Conservation (phyloP, 441 rosid genomes). For the Populus hybrid region DNA sequence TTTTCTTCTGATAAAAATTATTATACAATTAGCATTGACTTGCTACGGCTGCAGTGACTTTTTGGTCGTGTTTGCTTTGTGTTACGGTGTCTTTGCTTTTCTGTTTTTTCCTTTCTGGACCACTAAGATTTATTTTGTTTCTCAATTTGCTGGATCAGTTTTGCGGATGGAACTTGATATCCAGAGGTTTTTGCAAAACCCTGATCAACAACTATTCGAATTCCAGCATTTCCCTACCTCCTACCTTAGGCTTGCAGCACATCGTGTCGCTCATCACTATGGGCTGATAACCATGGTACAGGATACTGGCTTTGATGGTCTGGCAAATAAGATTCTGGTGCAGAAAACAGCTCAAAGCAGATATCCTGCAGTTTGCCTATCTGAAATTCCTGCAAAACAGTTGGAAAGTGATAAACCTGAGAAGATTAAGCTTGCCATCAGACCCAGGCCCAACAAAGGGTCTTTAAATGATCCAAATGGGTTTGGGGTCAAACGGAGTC, state of each 20-base stretch:
- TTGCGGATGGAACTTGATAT: constrained; percentile 90
- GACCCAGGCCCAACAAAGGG: constrained; percentile 58
- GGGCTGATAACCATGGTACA: constrained; percentile 78
- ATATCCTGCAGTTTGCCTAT: constrained; percentile 59
- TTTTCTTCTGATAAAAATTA: neutral
- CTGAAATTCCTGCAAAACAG: constrained; percentile 70
- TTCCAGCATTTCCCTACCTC: constrained; percentile 93
- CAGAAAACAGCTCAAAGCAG: constrained; percentile 60
- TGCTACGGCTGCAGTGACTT: neutral
- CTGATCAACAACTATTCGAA: constrained; percentile 77
- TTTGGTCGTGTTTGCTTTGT: neutral
- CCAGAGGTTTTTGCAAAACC: constrained; percentile 74
- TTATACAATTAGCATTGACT: neutral
- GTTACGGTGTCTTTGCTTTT: neutral
- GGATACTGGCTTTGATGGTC: constrained; percentile 65
- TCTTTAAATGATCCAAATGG: constrained; percentile 49
- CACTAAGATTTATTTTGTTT: neutral
- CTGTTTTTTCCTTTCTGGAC: neutral
- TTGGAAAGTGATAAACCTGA: constrained; percentile 57
- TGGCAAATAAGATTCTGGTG: constrained; percentile 56
- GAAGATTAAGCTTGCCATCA: constrained; percentile 66
- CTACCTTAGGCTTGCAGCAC: constrained; percentile 93
- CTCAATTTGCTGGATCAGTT: constrained; percentile 41
- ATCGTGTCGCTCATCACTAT: constrained; percentile 95
- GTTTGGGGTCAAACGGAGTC: constrained; percentile 41